Base-by-base conservation (phyloP, 2,329 filamentous ascomycete species). In the Penicillium sp. region DNA sequence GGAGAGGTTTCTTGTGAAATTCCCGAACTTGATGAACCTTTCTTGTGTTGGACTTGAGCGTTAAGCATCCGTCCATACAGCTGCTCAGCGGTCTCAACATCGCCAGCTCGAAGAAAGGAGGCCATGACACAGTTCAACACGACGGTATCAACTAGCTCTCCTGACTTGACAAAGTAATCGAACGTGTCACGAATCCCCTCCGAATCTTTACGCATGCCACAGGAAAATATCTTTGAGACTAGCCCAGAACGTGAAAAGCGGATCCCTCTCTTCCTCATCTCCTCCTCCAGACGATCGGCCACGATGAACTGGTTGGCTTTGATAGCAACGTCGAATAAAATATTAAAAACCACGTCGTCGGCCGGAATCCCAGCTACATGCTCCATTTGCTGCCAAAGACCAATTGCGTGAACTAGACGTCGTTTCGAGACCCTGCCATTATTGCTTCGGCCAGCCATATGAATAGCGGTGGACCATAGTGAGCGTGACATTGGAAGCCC, bases 341-440 rank as follows among this genome's bases (percentile, higher is more conserved):
- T 89, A 70, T 95, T 96, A 75, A 99, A 96, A 0, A 93, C 96
- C n/a, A 92, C 88, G 49, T 86, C 82, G 65, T 89, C 90, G 35
- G 84, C 88, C 63, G 78, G 77, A 14, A 92, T 73, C 1, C 84
- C 83, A 2, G 87, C 87, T 4, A 85, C 78, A 47, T 84, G 81
- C 74, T 99, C 95, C 92, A 98, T 98, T 67, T 95, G 87, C 62
- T 85, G 87, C 93, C 93, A 99, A 25, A 96, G 75, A 48, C 86
- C 83, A 46, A 99, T 79, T 0, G 91, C 88, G 5, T 85, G 83
- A 72, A 90, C 80, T 44, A 91, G 74, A 71, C 92, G 83, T 42
- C 82, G 68, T 45, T 83, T 79, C 46, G 85, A 81, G 39, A 87
- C 79, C 11, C 69, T 78, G 9, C 83, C 80, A 37, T 54, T 57